Evolutionary conservation across 371 early-diverging fungal genomes (phyloP).

Genomic region (Basidiobolus meristosporus): DNA sequence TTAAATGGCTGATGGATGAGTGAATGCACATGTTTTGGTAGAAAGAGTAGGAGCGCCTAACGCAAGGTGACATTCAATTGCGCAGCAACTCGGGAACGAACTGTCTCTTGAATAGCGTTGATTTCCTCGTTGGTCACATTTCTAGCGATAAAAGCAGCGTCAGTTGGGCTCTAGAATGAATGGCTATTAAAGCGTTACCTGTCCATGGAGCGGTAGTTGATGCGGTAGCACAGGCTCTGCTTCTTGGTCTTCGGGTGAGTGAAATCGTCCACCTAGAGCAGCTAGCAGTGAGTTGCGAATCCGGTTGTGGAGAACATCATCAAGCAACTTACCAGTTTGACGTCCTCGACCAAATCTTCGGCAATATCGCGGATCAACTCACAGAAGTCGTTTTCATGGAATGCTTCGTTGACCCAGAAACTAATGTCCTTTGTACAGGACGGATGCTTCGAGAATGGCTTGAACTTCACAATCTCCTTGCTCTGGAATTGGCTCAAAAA

Average conservation of each 20-base stretch:
- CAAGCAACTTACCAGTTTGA: conserved; percentile 39
- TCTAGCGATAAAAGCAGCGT: conserved; percentile 11
- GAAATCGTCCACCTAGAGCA: conserved; percentile 65
- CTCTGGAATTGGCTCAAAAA: conserved; percentile 72
- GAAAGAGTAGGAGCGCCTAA: conserved; percentile 10
- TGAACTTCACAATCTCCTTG: conserved; percentile 40
- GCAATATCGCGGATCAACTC: conserved; percentile 84
- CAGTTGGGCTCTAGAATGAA: conserved; percentile 1
- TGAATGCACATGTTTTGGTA: no score
- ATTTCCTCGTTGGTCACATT: conserved; percentile 87
- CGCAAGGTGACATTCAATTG: conserved; percentile 62
- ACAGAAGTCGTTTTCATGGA: conserved; percentile 85
- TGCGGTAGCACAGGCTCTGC: conserved; percentile 76
- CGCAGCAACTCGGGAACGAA: conserved; percentile 40
- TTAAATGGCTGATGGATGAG: no score
- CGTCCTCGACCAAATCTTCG: conserved; percentile 83
- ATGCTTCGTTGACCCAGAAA: conserved; percentile 55
- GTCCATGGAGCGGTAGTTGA: conserved; percentile 84
- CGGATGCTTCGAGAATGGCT: conserved; percentile 66
- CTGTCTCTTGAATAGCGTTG: conserved; percentile 66
- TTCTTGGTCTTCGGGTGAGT: conserved; percentile 63
- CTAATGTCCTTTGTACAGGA: conserved; percentile 85
- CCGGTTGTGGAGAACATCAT: not conserved
- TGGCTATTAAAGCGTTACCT: conserved; percentile 15
- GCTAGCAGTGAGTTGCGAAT: not conserved